A percentile compares a stretch with the other conserved stretches of the same genome.
Evolutionary conservation across 768 basidiomycete species (phyloP).

Genomic region (Russula virescens): DNA sequence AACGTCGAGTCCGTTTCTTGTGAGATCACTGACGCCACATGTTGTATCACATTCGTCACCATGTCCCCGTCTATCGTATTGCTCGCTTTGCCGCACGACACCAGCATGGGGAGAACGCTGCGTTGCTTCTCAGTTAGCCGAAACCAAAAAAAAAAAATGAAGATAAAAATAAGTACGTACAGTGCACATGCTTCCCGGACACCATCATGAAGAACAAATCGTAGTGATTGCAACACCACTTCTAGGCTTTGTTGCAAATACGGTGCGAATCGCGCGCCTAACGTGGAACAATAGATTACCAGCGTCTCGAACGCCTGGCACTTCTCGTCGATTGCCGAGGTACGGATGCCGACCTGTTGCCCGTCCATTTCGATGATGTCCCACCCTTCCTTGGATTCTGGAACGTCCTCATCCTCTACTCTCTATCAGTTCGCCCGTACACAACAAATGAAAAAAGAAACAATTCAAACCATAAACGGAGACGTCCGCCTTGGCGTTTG

Average conservation of each 20-base stretch:
- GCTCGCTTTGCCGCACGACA: slow-evolving; percentile 61
- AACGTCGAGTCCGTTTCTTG: slow-evolving; percentile 74
- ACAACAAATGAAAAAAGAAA: not conserved
- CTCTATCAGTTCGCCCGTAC: not conserved
- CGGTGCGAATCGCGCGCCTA: slow-evolving; percentile 61
- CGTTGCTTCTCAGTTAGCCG: not conserved
- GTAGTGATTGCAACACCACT: slow-evolving; percentile 61
- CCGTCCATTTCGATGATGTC: slow-evolving; percentile 76
- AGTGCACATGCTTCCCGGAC: slow-evolving; percentile 73
- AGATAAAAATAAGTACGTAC: slow-evolving; percentile 38
- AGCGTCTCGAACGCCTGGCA: slow-evolving; percentile 86
- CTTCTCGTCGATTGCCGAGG: slow-evolving; percentile 79
- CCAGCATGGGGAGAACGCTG: slow-evolving; percentile 68
- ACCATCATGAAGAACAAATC: slow-evolving; percentile 81
- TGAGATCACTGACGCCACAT: slow-evolving; percentile 49
- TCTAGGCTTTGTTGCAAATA: slow-evolving; percentile 68
- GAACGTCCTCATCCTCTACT: slow-evolving; percentile 49
- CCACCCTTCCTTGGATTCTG: slow-evolving; percentile 66
- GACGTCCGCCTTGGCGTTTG: slow-evolving; percentile 75
- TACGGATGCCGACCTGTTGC: slow-evolving; percentile 69
- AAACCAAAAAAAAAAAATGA: not conserved
- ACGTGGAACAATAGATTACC: slow-evolving; percentile 69
- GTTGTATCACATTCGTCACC: slow-evolving; percentile 61
- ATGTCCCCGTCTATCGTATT: slow-evolving; percentile 34
- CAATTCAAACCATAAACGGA: slow-evolving; percentile 55